Base-by-base conservation (phyloP, 1,284 basidiomycete species). In the Mycena citricolor region DNA sequence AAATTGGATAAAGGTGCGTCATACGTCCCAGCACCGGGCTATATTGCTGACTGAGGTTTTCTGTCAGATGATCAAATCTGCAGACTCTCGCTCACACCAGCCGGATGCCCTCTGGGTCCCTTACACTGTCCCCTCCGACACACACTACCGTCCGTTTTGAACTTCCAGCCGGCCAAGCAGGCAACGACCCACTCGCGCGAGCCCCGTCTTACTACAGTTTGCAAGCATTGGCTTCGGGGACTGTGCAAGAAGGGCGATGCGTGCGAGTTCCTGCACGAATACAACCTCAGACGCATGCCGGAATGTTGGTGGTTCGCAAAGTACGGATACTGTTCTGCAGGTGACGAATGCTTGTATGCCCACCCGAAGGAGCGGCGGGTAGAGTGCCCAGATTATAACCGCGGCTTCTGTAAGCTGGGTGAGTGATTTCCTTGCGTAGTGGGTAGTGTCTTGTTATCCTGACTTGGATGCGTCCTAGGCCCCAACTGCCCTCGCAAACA, bases 271-370 rank as follows among this genome's bases (percentile, higher is more conserved):
- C 77, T 99, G 62, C 97, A 99, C 69, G 97, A 99, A 70, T 99
- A 97, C 71, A 97, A 99, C 64, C 77, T 99, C 48, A 76, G 95
- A 54, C 87, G 92, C 46, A 99, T 99, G 92, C 97, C 97, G n/a
- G 92, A 97, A 64, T 99, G 97, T 64, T 92, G 94, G 80, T 98
- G 94, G 92, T 99, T 86, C 64, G 92, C 92, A 47, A 97, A 97
- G 65, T 95, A 94, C 61, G 97, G 97, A 4, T 99, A 95, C 68
- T 99, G 97, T 69, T 93, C 93, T 44, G 89, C 93, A 36, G 97
- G 95, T 39, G 97, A 98, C 59, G 97, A 99, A 67, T 99, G 97
- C 65, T 75, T 99, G 55, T 99, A 99, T 64, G 88, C 92, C 19
- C 97, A 99, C 67, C 92, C 94, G n/a, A 94, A 92, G 58, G 91